These are phyloP conservation scores for Buxus sempervirens DNA, from an alignment of 164 flowering plant species.

Conservation along the genomic window DNA sequence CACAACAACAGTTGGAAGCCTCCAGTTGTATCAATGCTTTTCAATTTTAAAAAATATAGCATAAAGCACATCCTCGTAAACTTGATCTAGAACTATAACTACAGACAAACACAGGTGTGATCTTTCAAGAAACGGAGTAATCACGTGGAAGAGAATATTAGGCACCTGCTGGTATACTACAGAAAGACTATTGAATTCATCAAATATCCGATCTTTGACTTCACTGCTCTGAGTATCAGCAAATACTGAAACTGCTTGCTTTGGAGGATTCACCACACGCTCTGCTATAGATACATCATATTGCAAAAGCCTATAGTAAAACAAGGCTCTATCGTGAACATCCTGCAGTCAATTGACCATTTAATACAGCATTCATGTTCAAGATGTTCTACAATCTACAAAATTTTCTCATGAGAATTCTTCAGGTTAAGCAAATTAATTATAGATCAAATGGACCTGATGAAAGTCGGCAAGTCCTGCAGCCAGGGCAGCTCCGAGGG, in stretches of 20 bases:
- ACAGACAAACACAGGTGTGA: background rate
- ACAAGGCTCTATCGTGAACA: slow-evolving; percentile 96
- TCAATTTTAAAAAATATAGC: too few species aligned
- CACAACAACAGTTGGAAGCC: background rate
- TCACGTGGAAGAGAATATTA: background rate
- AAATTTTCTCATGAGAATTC: background rate
- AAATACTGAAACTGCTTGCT: slow-evolving; percentile 99
- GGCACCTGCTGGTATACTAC: slow-evolving; percentile 92
- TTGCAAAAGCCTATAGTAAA: slow-evolving; percentile 93
- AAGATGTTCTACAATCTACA: background rate
- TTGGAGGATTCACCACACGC: slow-evolving; percentile 87
- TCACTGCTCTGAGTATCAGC: slow-evolving; percentile 97
- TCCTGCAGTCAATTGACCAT: slow-evolving; percentile 62
- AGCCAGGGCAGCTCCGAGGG: slow-evolving; percentile 85
- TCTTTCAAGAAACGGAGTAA: background rate
- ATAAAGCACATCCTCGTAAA: background rate
- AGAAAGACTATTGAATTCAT: slow-evolving; percentile 92
- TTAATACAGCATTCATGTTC: slow-evolving; percentile 10
- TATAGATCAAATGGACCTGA: slow-evolving; percentile 48
- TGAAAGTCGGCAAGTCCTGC: slow-evolving; percentile 93
- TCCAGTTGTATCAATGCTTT: background rate
- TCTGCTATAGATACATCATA: slow-evolving; percentile 75
- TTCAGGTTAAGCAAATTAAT: background rate
- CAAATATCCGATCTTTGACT: slow-evolving; percentile 95
- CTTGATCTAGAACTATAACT: background rate